Percentiles rank a stretch among this genome's conserved stretches.
Evolutionary conservation across 495 filamentous ascomycete species (phyloP).

Genomic region (Aspergillus sclerotioniger): DNA sequence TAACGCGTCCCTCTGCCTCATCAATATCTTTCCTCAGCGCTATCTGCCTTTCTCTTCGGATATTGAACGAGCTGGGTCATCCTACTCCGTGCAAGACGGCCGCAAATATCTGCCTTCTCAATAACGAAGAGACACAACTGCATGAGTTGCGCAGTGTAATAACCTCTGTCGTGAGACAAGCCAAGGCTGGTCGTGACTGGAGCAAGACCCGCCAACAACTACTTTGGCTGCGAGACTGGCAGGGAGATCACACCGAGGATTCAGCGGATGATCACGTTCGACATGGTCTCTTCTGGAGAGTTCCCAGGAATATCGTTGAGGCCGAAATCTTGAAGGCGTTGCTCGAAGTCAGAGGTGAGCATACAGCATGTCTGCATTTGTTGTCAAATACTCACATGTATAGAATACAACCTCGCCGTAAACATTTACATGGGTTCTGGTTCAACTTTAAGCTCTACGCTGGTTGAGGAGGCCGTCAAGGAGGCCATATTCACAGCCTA

Average conservation of each 20-base stretch:
- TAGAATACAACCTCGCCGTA: conserved; percentile 65
- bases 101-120: conserved; percentile 42
- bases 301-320: conserved; percentile 65
- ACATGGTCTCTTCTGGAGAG: conserved; percentile 67
- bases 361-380: not conserved
- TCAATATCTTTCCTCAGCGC: conserved; percentile 65
- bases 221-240: conserved; percentile 83
- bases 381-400: conserved; percentile 14
- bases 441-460: conserved; percentile 46
- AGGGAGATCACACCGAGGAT: conserved; percentile 47
- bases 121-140: conserved; percentile 61
- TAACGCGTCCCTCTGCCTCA: conserved; percentile 63
- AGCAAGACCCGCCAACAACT: conserved; percentile 60
- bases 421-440: conserved; percentile 62
- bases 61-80: conserved; percentile 60
- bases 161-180: conserved; percentile 46
- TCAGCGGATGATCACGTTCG: conserved; percentile 28
- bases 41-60: conserved; percentile 64
- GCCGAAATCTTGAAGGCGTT: conserved; percentile 72
- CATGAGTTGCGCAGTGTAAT: conserved; percentile 62
- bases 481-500: conserved; percentile 70
- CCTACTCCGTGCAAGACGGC: conserved; percentile 55
- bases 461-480: conserved; percentile 65
- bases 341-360: conserved; percentile 64
- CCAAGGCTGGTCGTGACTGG: conserved; percentile 69